Conservation (phyloP, 2,329 filamentous ascomycete species). For the Penicillium capsulatum region DNA sequence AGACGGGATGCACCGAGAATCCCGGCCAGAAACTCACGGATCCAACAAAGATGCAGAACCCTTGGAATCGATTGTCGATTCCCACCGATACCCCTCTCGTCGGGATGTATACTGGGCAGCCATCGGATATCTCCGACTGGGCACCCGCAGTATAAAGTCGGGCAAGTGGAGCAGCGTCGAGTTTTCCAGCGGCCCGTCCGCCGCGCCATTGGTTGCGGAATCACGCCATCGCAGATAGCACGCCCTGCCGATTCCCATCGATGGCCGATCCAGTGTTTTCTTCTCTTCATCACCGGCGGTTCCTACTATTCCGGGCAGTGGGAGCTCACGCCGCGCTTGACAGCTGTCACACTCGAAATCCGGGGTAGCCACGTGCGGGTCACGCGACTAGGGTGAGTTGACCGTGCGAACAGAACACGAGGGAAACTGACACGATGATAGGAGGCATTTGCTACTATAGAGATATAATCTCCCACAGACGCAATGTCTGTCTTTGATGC, state of each 20-base stretch:
- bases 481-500: constrained; percentile 21
- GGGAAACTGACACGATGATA: neutral
- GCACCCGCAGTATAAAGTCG: neutral
- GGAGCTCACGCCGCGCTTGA: neutral
- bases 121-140: too few species aligned
- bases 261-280: neutral
- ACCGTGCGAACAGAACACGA: neutral
- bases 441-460: too few species aligned
- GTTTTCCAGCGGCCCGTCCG: too few species aligned
- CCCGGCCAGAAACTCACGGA: too few species aligned
- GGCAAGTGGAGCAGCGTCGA: too few species aligned
- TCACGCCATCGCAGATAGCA: neutral
- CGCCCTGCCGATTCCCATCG: neutral
- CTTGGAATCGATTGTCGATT: too few species aligned
- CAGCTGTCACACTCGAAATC: constrained; percentile 3
- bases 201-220: too few species aligned
- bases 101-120: too few species aligned
- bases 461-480: too few species aligned
- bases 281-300: neutral
- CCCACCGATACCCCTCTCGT: too few species aligned
- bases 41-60: too few species aligned
- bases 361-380: constrained; percentile 18
- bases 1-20: too few species aligned
- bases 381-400: constrained; percentile 19
- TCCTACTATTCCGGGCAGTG: neutral